Base-by-base conservation (phyloP, 106 monocot genomes). In the Dioscorea alata region DNA sequence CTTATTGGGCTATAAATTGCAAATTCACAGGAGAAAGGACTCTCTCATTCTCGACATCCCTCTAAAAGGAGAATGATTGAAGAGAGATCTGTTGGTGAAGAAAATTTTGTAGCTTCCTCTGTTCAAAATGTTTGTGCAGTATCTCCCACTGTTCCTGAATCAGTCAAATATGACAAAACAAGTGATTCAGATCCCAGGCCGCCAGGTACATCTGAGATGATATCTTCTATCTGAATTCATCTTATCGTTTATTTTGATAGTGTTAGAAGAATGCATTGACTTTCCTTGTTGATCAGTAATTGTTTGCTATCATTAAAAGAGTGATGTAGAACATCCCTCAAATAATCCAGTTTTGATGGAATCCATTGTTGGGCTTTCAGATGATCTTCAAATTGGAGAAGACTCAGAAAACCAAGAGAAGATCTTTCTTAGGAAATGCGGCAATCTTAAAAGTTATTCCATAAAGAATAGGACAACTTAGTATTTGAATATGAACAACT, bases 1-100 rank as follows among this genome's bases (percentile, higher is more conserved):
- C 23, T 64, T 48, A 34, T 59, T 65, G 53, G 28, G 12, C 20
- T 18, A 15, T 6, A 48, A 20, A 16, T 65, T 7, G 49, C 17
- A 13, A 28, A 71, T 4, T 75, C 13, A 54, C 78, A 94, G 94
- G 80, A 78, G 65, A 73, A 24, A 66, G 90, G 90, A 61, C 25
- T 90, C 51, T 16, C 33, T 18, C 81, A 80, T 34, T 67, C 82
- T 34, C 69, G 70, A 49, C 63, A 83, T 73, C 68, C 69, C 24
- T 78, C 80, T 13, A 84, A 76, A 76, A 66, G 61, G 42, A 79
- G 71, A 35, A 51, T 60, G 52, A 19, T n/a, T 65, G 83, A 77
- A 52, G 63, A 48, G 33, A 50, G 60, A 15, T 18, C 23, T 65
- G 48, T 56, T 65, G 51, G 17, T 33, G 61, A 57, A 25, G 48